Conservation (phyloP, 2,329 filamentous ascomycete species). For the Alternaria sp. region DNA sequence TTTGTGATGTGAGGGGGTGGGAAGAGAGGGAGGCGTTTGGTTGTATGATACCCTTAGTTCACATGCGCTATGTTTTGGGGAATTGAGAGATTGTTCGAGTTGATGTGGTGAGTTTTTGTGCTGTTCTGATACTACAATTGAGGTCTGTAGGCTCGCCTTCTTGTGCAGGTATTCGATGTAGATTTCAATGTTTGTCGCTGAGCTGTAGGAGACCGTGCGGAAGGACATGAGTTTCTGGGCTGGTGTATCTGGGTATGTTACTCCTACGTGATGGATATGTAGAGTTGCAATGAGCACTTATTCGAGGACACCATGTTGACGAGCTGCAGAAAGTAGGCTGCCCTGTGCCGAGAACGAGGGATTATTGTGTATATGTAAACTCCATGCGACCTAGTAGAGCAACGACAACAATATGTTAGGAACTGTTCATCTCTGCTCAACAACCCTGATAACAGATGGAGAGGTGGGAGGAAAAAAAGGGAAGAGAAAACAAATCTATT, state of each 20-base stretch:
- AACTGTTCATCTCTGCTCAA: too few species aligned
- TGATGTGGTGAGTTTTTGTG: not conserved
- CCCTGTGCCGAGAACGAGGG: too few species aligned
- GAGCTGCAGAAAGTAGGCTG: too few species aligned
- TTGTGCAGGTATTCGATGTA: not conserved
- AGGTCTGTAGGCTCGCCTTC: not conserved
- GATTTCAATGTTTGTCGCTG: not conserved
- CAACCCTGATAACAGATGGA: too few species aligned
- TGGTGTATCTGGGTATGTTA: not conserved
- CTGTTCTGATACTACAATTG: not conserved
- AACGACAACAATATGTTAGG: too few species aligned
- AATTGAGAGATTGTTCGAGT: not conserved
- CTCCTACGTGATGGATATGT: not conserved
- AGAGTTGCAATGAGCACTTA: too few species aligned
- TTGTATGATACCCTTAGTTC: slow-evolving; percentile 10
- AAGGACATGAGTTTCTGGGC: too few species aligned
- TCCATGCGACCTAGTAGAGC: too few species aligned
- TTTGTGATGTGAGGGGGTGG: not conserved
- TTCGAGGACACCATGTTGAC: too few species aligned
- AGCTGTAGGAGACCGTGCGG: too few species aligned
- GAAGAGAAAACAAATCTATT: not conserved
- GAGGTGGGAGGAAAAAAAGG: too few species aligned
- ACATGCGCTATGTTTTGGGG: not conserved
- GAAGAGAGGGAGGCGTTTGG: not conserved
- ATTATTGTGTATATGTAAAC: too few species aligned